Conservation (phyloP, 2,329 filamentous ascomycete genomes). For the Eutypella sp. region DNA sequence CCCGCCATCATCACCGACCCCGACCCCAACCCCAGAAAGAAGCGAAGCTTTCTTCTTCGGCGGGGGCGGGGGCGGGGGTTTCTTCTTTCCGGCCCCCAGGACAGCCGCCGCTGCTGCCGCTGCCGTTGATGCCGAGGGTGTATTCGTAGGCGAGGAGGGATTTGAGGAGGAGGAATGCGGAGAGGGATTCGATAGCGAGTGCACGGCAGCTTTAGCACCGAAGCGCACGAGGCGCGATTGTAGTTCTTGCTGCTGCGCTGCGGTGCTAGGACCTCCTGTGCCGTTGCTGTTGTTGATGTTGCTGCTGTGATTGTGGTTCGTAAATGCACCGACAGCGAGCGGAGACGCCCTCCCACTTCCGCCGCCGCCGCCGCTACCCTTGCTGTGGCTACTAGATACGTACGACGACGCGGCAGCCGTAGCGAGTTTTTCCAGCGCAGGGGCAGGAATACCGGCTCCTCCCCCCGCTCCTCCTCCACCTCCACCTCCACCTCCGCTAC, state of each 20-base stretch:
- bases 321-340: no score
- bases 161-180: slow-evolving; percentile 1
- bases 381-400: neutral
- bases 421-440: slow-evolving; percentile 7
- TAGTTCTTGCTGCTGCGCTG: slow-evolving; percentile 55
- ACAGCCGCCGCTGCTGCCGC: neutral
- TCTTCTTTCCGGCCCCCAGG: slow-evolving; percentile 42
- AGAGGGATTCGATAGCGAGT: slow-evolving; percentile 10
- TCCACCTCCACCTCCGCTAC: slow-evolving; percentile 27
- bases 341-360: neutral
- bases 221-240: slow-evolving; percentile 62
- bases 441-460: slow-evolving; percentile 5
- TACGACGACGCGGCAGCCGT: slow-evolving; percentile 1
- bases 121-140: slow-evolving; percentile 15
- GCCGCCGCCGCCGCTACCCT: slow-evolving; percentile 7
- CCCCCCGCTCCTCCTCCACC: slow-evolving; percentile 17
- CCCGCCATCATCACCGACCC: slow-evolving; percentile 11
- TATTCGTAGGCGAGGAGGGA: neutral
- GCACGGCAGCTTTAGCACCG: slow-evolving; percentile 29
- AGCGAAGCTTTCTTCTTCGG: slow-evolving; percentile 48
- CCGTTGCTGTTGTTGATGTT: no score
- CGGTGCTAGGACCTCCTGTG: no score
- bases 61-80: slow-evolving; percentile 36
- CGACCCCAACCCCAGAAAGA: no score
- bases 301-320: no score